Conservation (phyloP, 441 rosid species). For the Flueggea neowawraea region DNA sequence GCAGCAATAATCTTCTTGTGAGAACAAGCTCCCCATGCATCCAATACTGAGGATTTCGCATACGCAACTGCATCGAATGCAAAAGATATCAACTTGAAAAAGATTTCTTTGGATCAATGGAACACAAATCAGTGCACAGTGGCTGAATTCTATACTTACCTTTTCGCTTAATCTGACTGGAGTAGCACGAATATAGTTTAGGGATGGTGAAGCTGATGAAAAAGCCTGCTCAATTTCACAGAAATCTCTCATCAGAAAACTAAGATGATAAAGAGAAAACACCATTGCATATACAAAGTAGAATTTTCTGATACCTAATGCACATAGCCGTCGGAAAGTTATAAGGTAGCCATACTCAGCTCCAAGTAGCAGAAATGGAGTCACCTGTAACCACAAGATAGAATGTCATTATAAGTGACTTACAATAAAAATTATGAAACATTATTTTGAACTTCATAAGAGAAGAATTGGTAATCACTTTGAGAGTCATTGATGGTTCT, state of each 20-base stretch:
- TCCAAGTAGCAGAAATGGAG: constrained; percentile 78
- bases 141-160: constrained; percentile 29
- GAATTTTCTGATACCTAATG: constrained; percentile 38
- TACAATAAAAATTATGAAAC: too few relatives aligned
- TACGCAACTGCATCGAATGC: constrained; percentile 41
- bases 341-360: constrained; percentile 85
- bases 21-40: constrained; percentile 78
- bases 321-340: constrained; percentile 75
- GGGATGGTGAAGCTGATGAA: constrained; percentile 77
- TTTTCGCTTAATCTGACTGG: constrained; percentile 50
- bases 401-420: background rate
- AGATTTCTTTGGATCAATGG: background rate
- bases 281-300: background rate
- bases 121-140: background rate
- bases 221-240: constrained; percentile 59
- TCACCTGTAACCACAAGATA: constrained; percentile 46
- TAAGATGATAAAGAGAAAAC: too few relatives aligned
- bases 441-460: too few relatives aligned
- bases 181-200: constrained; percentile 60
- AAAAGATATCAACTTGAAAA: constrained; percentile 3
- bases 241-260: background rate
- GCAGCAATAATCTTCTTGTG: constrained; percentile 84
- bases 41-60: constrained; percentile 38
- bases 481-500: constrained; percentile 90
- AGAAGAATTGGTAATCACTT: constrained; percentile 33